Evolutionary conservation across 1,284 basidiomycete species (phyloP).

Genomic region (Pisolithus thermaeus): DNA sequence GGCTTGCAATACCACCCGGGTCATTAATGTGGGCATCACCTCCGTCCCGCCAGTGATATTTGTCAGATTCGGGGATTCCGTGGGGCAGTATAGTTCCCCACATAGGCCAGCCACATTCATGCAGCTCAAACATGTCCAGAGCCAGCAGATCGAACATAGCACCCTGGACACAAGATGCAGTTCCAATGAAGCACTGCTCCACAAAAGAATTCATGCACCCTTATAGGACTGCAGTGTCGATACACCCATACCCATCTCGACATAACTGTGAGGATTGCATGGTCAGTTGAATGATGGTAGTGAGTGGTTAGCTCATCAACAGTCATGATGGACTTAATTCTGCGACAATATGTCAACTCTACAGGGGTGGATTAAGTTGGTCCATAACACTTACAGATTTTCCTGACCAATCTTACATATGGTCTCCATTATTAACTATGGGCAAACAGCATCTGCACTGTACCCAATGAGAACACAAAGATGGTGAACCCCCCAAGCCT

Average conservation of each 20-base stretch:
- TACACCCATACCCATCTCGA: slow-evolving; percentile 99
- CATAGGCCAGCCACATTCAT: slow-evolving; percentile 89
- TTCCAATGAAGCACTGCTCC: slow-evolving; percentile 87
- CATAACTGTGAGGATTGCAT: slow-evolving; percentile 95
- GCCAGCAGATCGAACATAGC: slow-evolving; percentile 91
- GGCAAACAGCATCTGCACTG: slow-evolving; percentile 94
- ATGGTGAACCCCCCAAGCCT: slow-evolving; percentile 94
- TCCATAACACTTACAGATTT: slow-evolving; percentile 62
- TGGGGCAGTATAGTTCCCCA: slow-evolving; percentile 80
- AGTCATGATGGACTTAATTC: slow-evolving; percentile 76
- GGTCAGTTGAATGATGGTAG: slow-evolving; percentile 81
- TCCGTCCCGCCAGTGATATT: slow-evolving; percentile 96
- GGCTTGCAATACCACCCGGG: slow-evolving; percentile 81
- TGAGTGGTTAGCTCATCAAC: slow-evolving; percentile 74
- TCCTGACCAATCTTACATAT: slow-evolving; percentile 88
- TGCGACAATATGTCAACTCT: slow-evolving; percentile 28
- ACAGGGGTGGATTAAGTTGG: slow-evolving; percentile 7
- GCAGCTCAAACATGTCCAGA: slow-evolving; percentile 93
- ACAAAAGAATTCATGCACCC: slow-evolving; percentile 91
- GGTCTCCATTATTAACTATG: slow-evolving; percentile 89
- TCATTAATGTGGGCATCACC: slow-evolving; percentile 97
- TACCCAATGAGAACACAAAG: slow-evolving; percentile 92
- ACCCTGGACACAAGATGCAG: slow-evolving; percentile 91
- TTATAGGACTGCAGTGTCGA: slow-evolving; percentile 95
- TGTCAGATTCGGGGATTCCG: slow-evolving; percentile 92